Percentiles rank a stretch among this genome's conserved stretches.
Evolutionary conservation across 148 eudicot genomes (phyloP).

Genomic region (Polygonum maritimum): DNA sequence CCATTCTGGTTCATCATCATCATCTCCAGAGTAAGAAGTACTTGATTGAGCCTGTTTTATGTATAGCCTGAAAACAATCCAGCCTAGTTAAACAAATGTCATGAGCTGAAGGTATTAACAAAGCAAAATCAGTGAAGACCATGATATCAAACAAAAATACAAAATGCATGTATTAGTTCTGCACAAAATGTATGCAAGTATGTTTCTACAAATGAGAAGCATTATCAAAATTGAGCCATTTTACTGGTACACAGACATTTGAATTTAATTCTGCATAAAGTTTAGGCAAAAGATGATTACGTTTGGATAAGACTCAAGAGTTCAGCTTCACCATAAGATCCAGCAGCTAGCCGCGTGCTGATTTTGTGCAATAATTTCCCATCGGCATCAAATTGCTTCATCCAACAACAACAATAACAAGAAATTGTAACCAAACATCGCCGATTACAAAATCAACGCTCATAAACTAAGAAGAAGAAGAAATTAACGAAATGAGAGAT

Average conservation of each 20-base stretch:
- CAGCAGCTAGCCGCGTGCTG: constrained; percentile 59
- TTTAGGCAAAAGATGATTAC: constrained; percentile 28
- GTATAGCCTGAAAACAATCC: constrained; percentile 47
- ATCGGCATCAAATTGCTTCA: constrained; percentile 74
- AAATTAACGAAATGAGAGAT: background rate
- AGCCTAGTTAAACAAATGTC: background rate
- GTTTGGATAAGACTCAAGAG: constrained; percentile 91
- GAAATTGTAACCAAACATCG: background rate
- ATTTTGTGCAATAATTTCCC: constrained; percentile 64
- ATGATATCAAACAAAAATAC: too few species aligned
- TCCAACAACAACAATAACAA: background rate
- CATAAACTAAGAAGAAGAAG: background rate
- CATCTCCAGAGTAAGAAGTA: constrained; percentile 43
- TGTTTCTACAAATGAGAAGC: background rate
- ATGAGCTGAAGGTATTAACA: background rate
- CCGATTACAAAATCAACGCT: background rate
- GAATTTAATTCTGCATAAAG: background rate
- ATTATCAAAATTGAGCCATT: background rate
- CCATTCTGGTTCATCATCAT: constrained; percentile 56
- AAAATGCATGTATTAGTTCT: too few species aligned
- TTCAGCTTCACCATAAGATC: constrained; percentile 81
- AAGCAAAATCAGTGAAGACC: background rate
- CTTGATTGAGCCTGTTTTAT: constrained; percentile 64
- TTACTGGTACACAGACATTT: background rate
- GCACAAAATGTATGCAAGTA: too few species aligned